phyloP scores from a whole-genome alignment of 1,284 basidiomycete genomes.

The Microbotryum intermedium region DNA sequence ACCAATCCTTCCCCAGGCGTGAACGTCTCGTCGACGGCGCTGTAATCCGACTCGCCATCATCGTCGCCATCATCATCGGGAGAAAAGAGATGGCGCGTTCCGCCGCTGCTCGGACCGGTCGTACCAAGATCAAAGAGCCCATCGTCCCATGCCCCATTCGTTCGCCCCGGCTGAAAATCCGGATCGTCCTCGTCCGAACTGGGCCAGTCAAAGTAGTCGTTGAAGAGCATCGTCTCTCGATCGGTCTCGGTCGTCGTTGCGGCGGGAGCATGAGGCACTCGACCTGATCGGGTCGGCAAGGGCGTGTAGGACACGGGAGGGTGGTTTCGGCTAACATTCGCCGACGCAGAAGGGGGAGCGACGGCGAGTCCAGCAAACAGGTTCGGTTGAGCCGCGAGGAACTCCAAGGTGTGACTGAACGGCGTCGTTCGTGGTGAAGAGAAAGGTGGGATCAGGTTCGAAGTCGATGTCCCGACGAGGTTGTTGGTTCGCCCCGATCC shows the following conservation, averaged over 20 bases:
- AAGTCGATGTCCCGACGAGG: too few relatives aligned
- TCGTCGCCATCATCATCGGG: neutral
- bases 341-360: too few relatives aligned
- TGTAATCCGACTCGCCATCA: neutral
- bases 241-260: neutral
- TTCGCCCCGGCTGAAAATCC: conserved; percentile 9
- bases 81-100: neutral
- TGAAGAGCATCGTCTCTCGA: conserved; percentile 23
- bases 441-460: too few relatives aligned
- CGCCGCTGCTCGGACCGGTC: neutral
- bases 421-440: too few relatives aligned
- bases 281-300: conserved; percentile 17
- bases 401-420: too few relatives aligned
- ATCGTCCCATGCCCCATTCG: neutral
- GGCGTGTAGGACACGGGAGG: neutral
- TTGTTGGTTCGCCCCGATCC: too few relatives aligned
- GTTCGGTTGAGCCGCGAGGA: too few relatives aligned
- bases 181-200: conserved; percentile 19
- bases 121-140: neutral
- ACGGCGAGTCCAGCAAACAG: too few relatives aligned
- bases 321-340: too few relatives aligned
- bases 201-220: conserved; percentile 27
- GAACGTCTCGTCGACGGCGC: neutral
- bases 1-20: neutral
- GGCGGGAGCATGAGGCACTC: conserved; percentile 8